Base-by-base conservation (phyloP, 805 yeast genomes). In the Maudiozyma barnettii region DNA sequence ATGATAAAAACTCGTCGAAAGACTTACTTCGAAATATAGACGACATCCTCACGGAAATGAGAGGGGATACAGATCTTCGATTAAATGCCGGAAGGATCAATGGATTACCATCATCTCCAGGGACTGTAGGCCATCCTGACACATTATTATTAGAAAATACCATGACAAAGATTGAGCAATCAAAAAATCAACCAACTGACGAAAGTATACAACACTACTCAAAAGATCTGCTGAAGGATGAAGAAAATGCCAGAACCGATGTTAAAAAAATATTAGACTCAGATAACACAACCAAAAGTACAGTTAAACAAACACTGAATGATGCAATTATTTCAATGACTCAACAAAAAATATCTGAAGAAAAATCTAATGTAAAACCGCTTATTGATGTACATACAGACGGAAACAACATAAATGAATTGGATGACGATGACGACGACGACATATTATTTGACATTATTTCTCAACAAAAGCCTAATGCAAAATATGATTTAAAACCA, bases 21-120 rank as follows among this genome's bases (percentile, higher is more conserved):
- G 44, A 52, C 13, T 45, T 56, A 2, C 40, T 58, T 5, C 46
- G 65, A 35, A 64, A 62, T 44, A 62, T 63, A 30, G 64, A 61
- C 41, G 66, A 61, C 41, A 63, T 63, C 31, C 45, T 63, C 9
- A 55, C 52, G 29, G 66, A 63, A 39, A 51, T 63, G 19, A 57
- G 57, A 31, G 58, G 57, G 14, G 57, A 54, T 23, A 30, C 49
- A 20, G 45, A 50, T 7, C 12, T 45, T 8, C 55, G 52, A 18
- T 51, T 55, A 2, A 49, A 39, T 7, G 20, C 20, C 3, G 12
- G 45, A 12, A 47, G 43, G 10, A 26, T 48, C 5, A 48, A 48
- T 16, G 57, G 57, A 23, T 38, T 60, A 9, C 66, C 65, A n/a
- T 60, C 66, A 5, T 16, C 36, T 13, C 22, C 12, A 16, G 20